Evolutionary conservation across 345 rosid genomes (phyloP), one percentile per base, ranked within the genome.

Genomic region (Boechera stricta): DNA sequence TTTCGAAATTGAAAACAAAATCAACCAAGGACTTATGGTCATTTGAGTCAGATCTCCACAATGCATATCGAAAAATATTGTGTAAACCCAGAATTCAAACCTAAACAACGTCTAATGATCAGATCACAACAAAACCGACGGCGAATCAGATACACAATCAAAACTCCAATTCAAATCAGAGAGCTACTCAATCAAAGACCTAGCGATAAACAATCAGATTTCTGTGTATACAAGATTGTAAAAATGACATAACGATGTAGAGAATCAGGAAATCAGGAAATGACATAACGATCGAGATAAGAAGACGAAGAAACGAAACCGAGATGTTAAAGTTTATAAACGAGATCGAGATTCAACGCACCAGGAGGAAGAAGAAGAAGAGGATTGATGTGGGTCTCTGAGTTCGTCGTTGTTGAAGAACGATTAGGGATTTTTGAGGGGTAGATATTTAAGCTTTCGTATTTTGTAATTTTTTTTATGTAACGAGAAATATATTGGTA

Each of bases 301-400:
- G 44, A 60, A 9, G 5, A 51, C 21, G 47, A 55, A 42, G 35
- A 64, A 11, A 31, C 36, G 10, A 59, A 59, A 47, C 53, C 10
- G 31, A 16, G n/a, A 21, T 41, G 33, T 0, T 5, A 21, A 69
- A 10, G 53, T 15, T 5, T 29, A 35, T 9, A 26, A 10, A 66
- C 2, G 64, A 64, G 71, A 64, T 74, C 53, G 52, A 47, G 73
- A 67, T 24, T 67, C 10, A 28, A 67, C 73, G 28, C 1, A 77
- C 80, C 75, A 70, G 65, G 51, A 77, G 71, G 79, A 68, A 10
- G 74, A 52, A 11, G 75, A 18, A 38, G 60, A 49, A 72, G 57
- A 16, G 58, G 64, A 5, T 53, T 64, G 21, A 15, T n/a, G 65
- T 9, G 10, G 55, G 62, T 18, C 21, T 72, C 5, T 54, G 32